Base-by-base conservation (phyloP, 2,329 filamentous ascomycete genomes). In the Zymoseptoria brevis region DNA sequence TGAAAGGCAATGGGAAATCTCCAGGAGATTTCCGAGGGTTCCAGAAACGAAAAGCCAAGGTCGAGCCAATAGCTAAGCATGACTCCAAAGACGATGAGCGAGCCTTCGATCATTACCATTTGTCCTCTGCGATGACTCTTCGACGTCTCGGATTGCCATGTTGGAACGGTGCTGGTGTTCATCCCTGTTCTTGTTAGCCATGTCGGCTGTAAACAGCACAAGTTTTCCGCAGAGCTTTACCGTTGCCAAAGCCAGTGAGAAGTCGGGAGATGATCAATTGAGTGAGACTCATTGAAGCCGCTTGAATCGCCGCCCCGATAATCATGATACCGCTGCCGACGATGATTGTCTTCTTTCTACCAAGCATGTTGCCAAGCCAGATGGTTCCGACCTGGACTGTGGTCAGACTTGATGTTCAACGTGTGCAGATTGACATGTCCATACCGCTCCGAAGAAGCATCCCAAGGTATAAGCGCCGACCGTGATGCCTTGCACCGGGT, bases 21-120 rank as follows among this genome's bases (percentile, higher is more conserved):
- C 81, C 81, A 83, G 19, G 77, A 71, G n/a, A 78, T 72, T 8
- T 74, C 73, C 54, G 62, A 75, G 4, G 76, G 75, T 56, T 79
- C 67, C 11, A 68, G 19, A 60, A 72, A 72, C 35, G 60, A 67
- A 57, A 71, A 66, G 19, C 78, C 77, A 55, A 80, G 76, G 62
- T 81, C 77, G 62, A 80, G 72, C 79, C 79, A 79, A 72, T 80
- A 78, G 61, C 74, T 76, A 71, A 80, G 71, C 62, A 77, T 79
- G 57, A 80, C 76, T 62, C 79, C 79, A 57, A 77, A 77, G 16
- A 79, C 79, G 57, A 81, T 80, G 67, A 80, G 91, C 0, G 92
- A 92, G 70, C 96, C 96, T 74, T 97, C 93, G 66, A 97, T 96
- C 74, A 93, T 96, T 22, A 92, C 93, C 63, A 97, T 81, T 75